Conservation (phyloP, 2,329 filamentous ascomycete species). For the Pseudopyricularia cyperi region DNA sequence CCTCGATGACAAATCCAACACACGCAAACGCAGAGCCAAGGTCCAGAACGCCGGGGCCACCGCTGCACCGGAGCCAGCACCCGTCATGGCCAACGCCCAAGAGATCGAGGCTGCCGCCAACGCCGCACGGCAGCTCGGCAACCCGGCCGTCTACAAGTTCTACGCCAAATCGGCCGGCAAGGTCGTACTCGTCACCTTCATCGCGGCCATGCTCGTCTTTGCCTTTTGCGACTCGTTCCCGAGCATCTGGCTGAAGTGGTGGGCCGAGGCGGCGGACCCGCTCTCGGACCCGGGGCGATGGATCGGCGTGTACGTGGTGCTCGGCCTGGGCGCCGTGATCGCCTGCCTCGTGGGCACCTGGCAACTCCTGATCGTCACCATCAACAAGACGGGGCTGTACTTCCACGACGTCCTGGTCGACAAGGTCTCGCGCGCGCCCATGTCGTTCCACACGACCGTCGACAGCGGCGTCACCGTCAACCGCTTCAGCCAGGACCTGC, state of each 20-base stretch:
- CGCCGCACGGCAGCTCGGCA: neutral
- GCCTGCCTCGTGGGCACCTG: neutral
- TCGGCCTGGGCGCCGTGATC: slow-evolving; percentile 2
- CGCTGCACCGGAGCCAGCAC: neutral
- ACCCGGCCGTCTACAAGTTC: slow-evolving; percentile 1
- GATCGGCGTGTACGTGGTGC: slow-evolving; percentile 2
- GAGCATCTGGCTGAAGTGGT: slow-evolving; percentile 13
- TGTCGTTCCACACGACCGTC: slow-evolving; percentile 20
- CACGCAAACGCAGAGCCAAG: slow-evolving; percentile 3
- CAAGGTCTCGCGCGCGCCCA: slow-evolving; percentile 11
- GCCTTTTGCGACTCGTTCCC: slow-evolving; percentile 14
- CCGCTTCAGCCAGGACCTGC: slow-evolving; percentile 25
- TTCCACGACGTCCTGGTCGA: slow-evolving; percentile 1
- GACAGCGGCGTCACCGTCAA: slow-evolving; percentile 22
- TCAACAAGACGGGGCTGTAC: neutral
- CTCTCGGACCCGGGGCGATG: slow-evolving; percentile 3
- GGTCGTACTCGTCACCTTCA: slow-evolving; percentile 8
- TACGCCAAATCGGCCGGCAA: neutral
- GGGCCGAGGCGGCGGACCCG: slow-evolving; percentile 5
- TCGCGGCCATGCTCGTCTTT: slow-evolving; percentile 14
- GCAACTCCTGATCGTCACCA: neutral
- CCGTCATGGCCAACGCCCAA: neutral
- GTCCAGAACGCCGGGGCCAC: no score
- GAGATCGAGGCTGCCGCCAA: neutral
- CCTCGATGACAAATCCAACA: slow-evolving; percentile 17